phyloP scores from a whole-genome alignment of 2,329 filamentous ascomycete genomes.

The Pyrenophora tritici-repentis region DNA sequence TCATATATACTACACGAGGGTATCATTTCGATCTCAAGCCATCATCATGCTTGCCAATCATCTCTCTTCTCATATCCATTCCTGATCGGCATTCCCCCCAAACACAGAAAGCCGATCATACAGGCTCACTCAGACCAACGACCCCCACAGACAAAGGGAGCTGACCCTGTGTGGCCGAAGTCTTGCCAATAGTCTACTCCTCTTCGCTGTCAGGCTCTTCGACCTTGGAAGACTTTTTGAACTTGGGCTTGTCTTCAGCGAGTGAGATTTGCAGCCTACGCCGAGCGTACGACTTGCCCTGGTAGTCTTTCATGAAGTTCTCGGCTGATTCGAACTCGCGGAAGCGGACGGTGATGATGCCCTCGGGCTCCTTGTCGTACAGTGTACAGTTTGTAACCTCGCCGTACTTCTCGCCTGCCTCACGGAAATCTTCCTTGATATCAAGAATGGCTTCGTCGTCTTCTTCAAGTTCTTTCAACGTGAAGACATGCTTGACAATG shows the following conservation, averaged over 20 bases:
- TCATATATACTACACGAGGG: conserved; percentile 3
- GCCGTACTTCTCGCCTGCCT: conserved; percentile 86
- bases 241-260: conserved; percentile 37
- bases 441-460: conserved; percentile 83
- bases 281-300: conserved; percentile 28
- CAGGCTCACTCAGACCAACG: too few relatives aligned
- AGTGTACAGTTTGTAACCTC: conserved; percentile 88
- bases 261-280: conserved; percentile 24
- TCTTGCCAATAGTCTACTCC: conserved; percentile 19
- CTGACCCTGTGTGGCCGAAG: background rate
- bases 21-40: conserved; percentile 5
- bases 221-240: conserved; percentile 35
- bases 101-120: too few relatives aligned
- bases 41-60: background rate
- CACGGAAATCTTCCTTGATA: conserved; percentile 91
- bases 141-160: too few relatives aligned
- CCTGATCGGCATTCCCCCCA: too few relatives aligned
- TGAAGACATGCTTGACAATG: conserved; percentile 93
- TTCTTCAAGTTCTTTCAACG: conserved; percentile 79
- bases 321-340: conserved; percentile 66
- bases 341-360: conserved; percentile 86
- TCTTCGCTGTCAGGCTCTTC: conserved; percentile 33
- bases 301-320: conserved; percentile 25
- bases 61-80: background rate
- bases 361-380: conserved; percentile 83